Evolutionary conservation across 345 rosid species (phyloP), one percentile per base, ranked within the genome.

Genomic region (Eucalyptus erythrocorys): DNA sequence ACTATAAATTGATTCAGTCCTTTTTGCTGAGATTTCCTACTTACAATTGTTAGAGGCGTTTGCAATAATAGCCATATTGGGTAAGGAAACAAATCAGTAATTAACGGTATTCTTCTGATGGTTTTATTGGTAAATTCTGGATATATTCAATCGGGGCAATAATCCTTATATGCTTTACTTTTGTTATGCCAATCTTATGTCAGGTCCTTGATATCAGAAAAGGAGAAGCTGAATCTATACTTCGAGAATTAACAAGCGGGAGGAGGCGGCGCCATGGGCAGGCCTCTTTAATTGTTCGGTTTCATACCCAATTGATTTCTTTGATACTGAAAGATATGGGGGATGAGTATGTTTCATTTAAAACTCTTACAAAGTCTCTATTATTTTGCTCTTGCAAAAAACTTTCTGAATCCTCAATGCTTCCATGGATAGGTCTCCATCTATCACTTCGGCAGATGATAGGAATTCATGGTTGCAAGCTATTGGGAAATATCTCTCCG

Each of bases 151-250:
- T 71, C 5, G 1, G 7, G 26, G 14, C 27, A 37, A 19, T 76
- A 10, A 37, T 76, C 11, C 47, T 76, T 12, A 3, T 30, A 26
- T 12, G 12, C 61, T 26, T 85, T 22, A 30, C n/a, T 45, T 88
- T 53, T 32, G 49, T 86, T 66, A 55, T 50, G 17, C 47, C 71
- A 85, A 40, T 49, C 37, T 37, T 16, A 16, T 87, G 37, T 88
- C 80, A 97, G 99, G 96, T 91, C 89, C 92, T 98, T 89, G 92
- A 91, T 90, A 71, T 98, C 90, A 94, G 92, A 92, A 94, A 95
- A 91, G 98, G 96, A 86, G 95, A 95, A 91, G 92, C 97, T 90
- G 95, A 95, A 88, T 90, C 93, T 88, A 92, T 95, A 84, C 81
- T 98, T 64, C 92, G 94, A 84, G 99, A 96, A 92, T 85, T 98